Evolutionary conservation across 306 rosid species (phyloP).

Genomic region (Senna tora): DNA sequence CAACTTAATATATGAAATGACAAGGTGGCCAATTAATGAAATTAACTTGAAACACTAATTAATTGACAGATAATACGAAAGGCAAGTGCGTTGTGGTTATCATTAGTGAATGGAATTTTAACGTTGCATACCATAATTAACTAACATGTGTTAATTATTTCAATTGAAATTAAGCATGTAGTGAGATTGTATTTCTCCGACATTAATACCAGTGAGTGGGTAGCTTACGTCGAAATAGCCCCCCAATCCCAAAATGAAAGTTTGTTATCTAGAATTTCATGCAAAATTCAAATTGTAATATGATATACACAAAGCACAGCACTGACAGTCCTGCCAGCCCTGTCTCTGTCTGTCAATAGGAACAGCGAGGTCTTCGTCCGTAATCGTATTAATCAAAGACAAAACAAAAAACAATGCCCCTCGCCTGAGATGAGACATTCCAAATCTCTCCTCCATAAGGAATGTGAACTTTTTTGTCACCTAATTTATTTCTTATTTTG

Average conservation of each 20-base stretch:
- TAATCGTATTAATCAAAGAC: no score
- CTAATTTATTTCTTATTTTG: no score
- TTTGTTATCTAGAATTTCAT: no score
- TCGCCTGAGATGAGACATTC: constrained; percentile 69
- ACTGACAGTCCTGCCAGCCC: no score
- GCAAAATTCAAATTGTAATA: no score
- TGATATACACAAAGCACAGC: no score
- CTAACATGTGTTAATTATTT: constrained; percentile 42
- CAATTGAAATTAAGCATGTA: constrained; percentile 29
- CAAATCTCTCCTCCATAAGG: no score
- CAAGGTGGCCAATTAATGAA: constrained; percentile 41
- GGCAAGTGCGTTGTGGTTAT: constrained; percentile 45
- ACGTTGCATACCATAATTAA: constrained; percentile 38
- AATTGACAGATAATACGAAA: constrained; percentile 31
- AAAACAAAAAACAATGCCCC: neutral
- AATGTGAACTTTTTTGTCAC: no score
- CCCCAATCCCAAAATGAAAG: no score
- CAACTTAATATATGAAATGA: constrained; percentile 49
- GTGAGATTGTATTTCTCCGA: neutral
- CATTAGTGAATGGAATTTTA: constrained; percentile 49
- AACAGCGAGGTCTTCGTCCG: no score
- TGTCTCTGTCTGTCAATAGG: no score
- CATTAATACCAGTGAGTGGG: neutral
- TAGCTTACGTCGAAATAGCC: no score
- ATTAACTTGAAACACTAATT: constrained; percentile 30